Percentiles rank a stretch among this genome's conserved stretches.
Conservation (phyloP, 2,329 filamentous ascomycete species). For the Penicillium psychrosexuale region DNA sequence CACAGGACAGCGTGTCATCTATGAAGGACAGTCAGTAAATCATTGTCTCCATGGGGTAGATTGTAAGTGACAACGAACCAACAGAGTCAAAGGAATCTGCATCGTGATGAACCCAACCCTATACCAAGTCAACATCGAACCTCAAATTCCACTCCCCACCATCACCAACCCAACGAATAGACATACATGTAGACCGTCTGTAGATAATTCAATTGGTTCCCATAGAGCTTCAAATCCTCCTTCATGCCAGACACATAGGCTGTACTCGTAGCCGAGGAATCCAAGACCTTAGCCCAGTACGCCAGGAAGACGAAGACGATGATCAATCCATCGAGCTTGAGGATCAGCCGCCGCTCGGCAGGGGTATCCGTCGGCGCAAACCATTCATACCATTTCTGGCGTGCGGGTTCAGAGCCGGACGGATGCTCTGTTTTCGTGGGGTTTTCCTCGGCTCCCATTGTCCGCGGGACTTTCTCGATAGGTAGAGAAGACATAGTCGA, state of each 20-base stretch:
- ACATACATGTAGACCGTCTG: constrained; percentile 22
- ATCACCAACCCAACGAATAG: not conserved
- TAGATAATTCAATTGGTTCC: constrained; percentile 24
- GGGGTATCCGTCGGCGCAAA: constrained; percentile 20
- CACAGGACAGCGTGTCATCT: constrained; percentile 21
- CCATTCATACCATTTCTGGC: constrained; percentile 21
- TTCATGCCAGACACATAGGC: constrained; percentile 26
- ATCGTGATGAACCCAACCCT: constrained; percentile 21
- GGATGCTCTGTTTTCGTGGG: not conserved
- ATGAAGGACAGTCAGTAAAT: not conserved
- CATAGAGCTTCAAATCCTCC: constrained; percentile 20
- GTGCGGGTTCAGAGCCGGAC: not conserved
- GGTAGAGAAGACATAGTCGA: not conserved
- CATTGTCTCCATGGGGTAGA: not conserved
- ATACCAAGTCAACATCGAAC: not conserved
- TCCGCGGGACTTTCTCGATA: constrained; percentile 5
- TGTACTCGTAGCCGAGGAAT: constrained; percentile 22
- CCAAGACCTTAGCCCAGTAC: constrained; percentile 19
- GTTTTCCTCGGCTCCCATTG: not conserved
- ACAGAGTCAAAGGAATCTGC: constrained; percentile 18
- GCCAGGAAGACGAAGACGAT: constrained; percentile 21
- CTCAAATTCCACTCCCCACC: not conserved
- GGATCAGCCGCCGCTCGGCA: constrained; percentile 17
- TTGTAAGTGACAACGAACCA: constrained; percentile 6
- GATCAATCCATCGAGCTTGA: constrained; percentile 20